These are phyloP conservation scores for Ceratocystis variospora DNA, from an alignment of 2,329 filamentous ascomycete genomes.

Conservation along the genomic window DNA sequence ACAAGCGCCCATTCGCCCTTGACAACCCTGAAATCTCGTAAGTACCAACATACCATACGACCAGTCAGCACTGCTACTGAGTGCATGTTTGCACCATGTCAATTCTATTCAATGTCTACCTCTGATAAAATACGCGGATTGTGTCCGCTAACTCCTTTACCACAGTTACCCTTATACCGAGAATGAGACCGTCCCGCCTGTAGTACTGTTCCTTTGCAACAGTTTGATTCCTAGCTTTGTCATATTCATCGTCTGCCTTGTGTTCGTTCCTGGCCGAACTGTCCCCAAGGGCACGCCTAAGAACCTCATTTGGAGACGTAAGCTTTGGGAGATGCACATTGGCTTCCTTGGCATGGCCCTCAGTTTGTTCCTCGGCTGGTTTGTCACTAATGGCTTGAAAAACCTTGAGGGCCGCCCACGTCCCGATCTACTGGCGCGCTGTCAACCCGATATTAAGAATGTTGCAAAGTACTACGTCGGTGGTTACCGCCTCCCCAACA, in stretches of 20 bases:
- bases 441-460: slow-evolving; percentile 57
- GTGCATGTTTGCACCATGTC: background rate
- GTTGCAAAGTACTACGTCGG: slow-evolving; percentile 49
- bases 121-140: background rate
- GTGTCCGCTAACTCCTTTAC: background rate
- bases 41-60: slow-evolving; percentile 5
- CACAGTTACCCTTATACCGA: slow-evolving; percentile 53
- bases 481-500: slow-evolving; percentile 43
- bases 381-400: slow-evolving; percentile 79
- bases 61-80: background rate
- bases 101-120: background rate
- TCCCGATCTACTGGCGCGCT: slow-evolving; percentile 71
- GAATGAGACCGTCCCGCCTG: slow-evolving; percentile 59
- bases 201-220: slow-evolving; percentile 49
- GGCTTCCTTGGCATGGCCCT: slow-evolving; percentile 73
- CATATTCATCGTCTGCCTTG: slow-evolving; percentile 53
- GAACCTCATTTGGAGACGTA: slow-evolving; percentile 58
- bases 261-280: slow-evolving; percentile 59
- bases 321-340: slow-evolving; percentile 80
- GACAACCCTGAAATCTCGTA: slow-evolving; percentile 51
- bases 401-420: slow-evolving; percentile 56
- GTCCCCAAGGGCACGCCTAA: slow-evolving; percentile 49
- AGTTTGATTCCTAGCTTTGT: slow-evolving; percentile 51
- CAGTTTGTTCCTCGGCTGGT: slow-evolving; percentile 56
- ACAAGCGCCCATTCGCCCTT: slow-evolving; percentile 57